A percentile compares a stretch with the other conserved stretches of the same genome.
Evolutionary conservation across 306 rosid species (phyloP).

Genomic region (Mimosa pudica): DNA sequence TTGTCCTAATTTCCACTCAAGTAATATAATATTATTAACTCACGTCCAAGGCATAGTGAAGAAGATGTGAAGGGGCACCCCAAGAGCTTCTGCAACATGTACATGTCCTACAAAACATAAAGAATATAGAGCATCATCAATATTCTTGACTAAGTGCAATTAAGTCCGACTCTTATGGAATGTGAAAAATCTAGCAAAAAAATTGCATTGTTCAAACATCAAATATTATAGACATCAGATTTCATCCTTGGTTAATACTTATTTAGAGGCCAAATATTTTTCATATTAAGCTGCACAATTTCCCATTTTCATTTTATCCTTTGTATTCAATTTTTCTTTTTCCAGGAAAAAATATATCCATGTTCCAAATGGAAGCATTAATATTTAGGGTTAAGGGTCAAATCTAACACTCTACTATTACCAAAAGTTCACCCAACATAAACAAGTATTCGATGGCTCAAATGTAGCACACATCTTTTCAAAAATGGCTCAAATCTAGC

Average conservation of each 20-base stretch:
- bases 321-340: too few species aligned
- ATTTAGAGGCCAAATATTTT: not conserved
- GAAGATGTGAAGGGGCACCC: slow-evolving; percentile 96
- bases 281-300: not conserved
- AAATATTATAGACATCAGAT: not conserved
- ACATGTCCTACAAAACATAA: slow-evolving; percentile 74
- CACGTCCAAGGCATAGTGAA: slow-evolving; percentile 99
- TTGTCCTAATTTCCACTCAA: not conserved
- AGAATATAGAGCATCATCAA: slow-evolving; percentile 25
- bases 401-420: too few species aligned
- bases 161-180: not conserved
- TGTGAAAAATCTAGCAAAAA: not conserved
- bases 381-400: too few species aligned
- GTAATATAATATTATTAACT: slow-evolving; percentile 44
- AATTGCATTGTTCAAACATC: not conserved
- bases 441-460: too few species aligned
- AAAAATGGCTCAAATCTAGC: too few species aligned
- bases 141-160: slow-evolving; percentile 12
- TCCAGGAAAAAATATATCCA: too few species aligned
- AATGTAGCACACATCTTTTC: too few species aligned
- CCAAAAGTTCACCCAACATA: too few species aligned
- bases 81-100: slow-evolving; percentile 95
- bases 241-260: not conserved
- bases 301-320: not conserved
- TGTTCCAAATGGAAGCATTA: not conserved